A percentile compares a stretch with the other conserved stretches of the same genome.
Evolutionary conservation across 495 filamentous ascomycete species (phyloP).

Genomic region (Tuber microsphaerosporum): DNA sequence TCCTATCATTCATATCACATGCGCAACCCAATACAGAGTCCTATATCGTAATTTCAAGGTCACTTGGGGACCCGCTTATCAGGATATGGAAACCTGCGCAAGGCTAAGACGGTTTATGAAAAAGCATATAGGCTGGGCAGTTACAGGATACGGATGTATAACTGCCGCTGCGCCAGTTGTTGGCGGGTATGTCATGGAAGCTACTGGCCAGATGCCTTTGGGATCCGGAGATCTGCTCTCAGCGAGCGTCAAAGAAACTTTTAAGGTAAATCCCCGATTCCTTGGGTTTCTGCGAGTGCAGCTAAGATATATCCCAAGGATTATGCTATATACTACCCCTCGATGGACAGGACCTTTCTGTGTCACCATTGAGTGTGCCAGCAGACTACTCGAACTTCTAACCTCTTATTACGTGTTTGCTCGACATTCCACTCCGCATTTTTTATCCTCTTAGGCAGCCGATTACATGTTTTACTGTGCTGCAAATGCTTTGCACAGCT

Average conservation of each 20-base stretch:
- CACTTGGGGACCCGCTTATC: slow-evolving; percentile 28
- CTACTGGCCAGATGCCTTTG: slow-evolving; percentile 19
- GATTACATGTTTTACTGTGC: neutral
- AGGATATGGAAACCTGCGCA: slow-evolving; percentile 19
- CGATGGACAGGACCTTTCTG: slow-evolving; percentile 18
- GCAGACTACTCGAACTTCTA: neutral
- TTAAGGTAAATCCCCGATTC: neutral
- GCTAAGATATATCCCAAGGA: neutral
- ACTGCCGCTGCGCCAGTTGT: slow-evolving; percentile 7
- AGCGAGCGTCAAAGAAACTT: slow-evolving; percentile 21
- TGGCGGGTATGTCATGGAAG: slow-evolving; percentile 27
- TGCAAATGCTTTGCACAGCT: neutral
- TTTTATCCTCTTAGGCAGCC: neutral
- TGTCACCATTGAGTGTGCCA: slow-evolving; percentile 4
- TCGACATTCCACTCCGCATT: neutral
- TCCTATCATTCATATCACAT: neutral
- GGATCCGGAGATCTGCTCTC: slow-evolving; percentile 9
- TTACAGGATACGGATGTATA: slow-evolving; percentile 26
- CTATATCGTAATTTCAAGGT: slow-evolving; percentile 26
- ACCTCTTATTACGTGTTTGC: neutral
- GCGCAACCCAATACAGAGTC: neutral
- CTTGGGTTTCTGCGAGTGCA: neutral
- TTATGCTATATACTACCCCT: slow-evolving; percentile 27
- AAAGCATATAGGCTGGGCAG: slow-evolving; percentile 10
- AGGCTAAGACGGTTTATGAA: slow-evolving; percentile 11